Percentiles rank a stretch among this genome's conserved stretches.
These are phyloP conservation scores for Naematelia encephala DNA, from an alignment of 768 basidiomycete species.

Conservation along the genomic window DNA sequence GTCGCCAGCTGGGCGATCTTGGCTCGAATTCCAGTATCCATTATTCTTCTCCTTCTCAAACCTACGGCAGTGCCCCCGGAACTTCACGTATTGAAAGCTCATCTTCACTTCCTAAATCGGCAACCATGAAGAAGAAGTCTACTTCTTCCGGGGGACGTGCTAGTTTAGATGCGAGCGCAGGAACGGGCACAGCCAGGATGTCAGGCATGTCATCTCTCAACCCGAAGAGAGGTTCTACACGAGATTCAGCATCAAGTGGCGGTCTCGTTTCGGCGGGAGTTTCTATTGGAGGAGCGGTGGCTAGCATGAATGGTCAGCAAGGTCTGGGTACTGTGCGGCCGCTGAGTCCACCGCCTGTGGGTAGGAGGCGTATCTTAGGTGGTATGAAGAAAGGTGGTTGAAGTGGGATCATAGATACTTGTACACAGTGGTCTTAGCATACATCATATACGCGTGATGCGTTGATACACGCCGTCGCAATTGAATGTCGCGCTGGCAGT, in stretches of 20 bases:
- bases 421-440: too few species aligned
- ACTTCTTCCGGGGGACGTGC: slow-evolving; percentile 10
- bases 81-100: slow-evolving; percentile 13
- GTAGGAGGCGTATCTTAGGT: slow-evolving; percentile 29
- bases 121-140: slow-evolving; percentile 28
- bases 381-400: slow-evolving; percentile 20
- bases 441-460: too few species aligned
- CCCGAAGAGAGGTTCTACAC: slow-evolving; percentile 30
- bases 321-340: slow-evolving; percentile 21
- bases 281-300: slow-evolving; percentile 40
- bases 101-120: slow-evolving; percentile 18
- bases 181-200: slow-evolving; percentile 1
- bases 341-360: slow-evolving; percentile 30
- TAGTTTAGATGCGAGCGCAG: slow-evolving; percentile 3
- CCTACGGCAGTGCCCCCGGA: slow-evolving; percentile 20
- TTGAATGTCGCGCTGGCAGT: too few species aligned
- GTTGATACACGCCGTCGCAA: too few species aligned
- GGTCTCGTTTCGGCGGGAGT: slow-evolving; percentile 15
- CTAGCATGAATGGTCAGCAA: slow-evolving; percentile 35
- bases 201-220: slow-evolving; percentile 43
- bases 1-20: slow-evolving; percentile 59
- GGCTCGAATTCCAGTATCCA: slow-evolving; percentile 33
- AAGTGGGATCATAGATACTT: not conserved
- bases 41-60: slow-evolving; percentile 43
- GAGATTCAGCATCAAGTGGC: slow-evolving; percentile 16